phyloP scores from a whole-genome alignment of 768 basidiomycete genomes.

The Steccherinum ochraceum region DNA sequence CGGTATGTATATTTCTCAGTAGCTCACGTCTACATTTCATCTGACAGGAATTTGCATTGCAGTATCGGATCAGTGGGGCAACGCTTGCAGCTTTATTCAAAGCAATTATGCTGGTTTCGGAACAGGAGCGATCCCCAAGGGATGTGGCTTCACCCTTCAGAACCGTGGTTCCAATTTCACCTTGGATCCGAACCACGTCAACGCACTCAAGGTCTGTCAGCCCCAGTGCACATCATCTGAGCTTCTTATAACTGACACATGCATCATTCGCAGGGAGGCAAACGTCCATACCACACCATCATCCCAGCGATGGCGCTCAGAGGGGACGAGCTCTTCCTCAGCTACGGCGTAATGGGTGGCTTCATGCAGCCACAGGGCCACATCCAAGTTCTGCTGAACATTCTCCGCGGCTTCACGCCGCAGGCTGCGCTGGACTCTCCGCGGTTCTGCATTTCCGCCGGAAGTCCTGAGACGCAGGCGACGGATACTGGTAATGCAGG shows the following conservation, averaged over 20 bases:
- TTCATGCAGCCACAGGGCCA: constrained; percentile 97
- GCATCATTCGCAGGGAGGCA: constrained; percentile 74
- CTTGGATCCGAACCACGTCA: constrained; percentile 77
- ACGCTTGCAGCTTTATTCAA: constrained; percentile 85
- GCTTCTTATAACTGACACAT: neutral
- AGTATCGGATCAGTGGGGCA: constrained; percentile 85
- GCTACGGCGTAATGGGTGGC: constrained; percentile 89
- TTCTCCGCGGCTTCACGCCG: constrained; percentile 79
- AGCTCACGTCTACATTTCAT: neutral
- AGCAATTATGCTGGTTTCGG: constrained; percentile 92
- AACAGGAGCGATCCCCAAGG: constrained; percentile 87
- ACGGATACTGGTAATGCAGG: constrained; percentile 44
- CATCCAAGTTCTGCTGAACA: constrained; percentile 87
- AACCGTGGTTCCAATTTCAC: constrained; percentile 87
- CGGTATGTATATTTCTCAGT: constrained; percentile 31
- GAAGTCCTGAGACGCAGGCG: constrained; percentile 54
- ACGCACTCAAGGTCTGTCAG: constrained; percentile 63
- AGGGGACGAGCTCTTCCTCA: constrained; percentile 77
- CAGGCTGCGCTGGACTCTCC: constrained; percentile 94
- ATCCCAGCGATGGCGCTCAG: constrained; percentile 84
- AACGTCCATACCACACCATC: constrained; percentile 90
- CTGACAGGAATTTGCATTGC: neutral
- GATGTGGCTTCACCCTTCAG: constrained; percentile 95
- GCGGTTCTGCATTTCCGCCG: constrained; percentile 92
- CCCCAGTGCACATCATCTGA: neutral